phyloP scores from a whole-genome alignment of 768 basidiomycete genomes.

The Solioccasus polychromus region DNA sequence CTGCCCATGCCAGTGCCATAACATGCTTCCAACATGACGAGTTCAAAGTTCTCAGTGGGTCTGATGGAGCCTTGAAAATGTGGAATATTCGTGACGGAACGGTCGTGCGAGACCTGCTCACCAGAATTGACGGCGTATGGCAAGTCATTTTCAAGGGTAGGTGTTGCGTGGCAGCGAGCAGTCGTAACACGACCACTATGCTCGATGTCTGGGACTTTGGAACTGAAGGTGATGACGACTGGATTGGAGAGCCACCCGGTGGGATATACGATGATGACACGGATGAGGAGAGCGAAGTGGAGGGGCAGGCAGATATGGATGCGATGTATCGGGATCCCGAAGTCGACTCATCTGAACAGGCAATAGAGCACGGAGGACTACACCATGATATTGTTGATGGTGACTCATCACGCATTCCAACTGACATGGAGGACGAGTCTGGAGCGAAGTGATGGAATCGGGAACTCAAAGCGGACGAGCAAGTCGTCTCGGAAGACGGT shows the following conservation, averaged over 20 bases:
- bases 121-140: conserved; percentile 94
- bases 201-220: conserved; percentile 93
- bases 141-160: conserved; percentile 94
- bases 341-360: conserved; percentile 32
- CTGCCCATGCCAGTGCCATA: conserved; percentile 94
- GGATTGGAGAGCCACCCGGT: conserved; percentile 75
- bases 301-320: conserved; percentile 60
- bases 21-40: conserved; percentile 99
- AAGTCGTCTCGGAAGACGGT: conserved; percentile 15
- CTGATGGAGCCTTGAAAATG: conserved; percentile 96
- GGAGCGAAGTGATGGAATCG: conserved; percentile 27
- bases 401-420: conserved; percentile 23
- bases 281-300: conserved; percentile 41
- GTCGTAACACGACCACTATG: conserved; percentile 71
- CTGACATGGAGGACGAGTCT: conserved; percentile 31
- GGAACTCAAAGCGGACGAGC: conserved; percentile 30
- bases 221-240: conserved; percentile 67
- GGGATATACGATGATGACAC: conserved; percentile 72
- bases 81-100: conserved; percentile 92
- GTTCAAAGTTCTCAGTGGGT: conserved; percentile 93
- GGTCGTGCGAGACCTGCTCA: conserved; percentile 83
- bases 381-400: conserved; percentile 28
- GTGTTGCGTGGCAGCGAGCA: conserved; percentile 93
- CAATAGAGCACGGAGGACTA: conserved; percentile 24
- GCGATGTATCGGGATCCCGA: conserved; percentile 70